Evolutionary conservation across 1,284 basidiomycete genomes (phyloP).

Genomic region (Cutaneotrichosporon curvatum): DNA sequence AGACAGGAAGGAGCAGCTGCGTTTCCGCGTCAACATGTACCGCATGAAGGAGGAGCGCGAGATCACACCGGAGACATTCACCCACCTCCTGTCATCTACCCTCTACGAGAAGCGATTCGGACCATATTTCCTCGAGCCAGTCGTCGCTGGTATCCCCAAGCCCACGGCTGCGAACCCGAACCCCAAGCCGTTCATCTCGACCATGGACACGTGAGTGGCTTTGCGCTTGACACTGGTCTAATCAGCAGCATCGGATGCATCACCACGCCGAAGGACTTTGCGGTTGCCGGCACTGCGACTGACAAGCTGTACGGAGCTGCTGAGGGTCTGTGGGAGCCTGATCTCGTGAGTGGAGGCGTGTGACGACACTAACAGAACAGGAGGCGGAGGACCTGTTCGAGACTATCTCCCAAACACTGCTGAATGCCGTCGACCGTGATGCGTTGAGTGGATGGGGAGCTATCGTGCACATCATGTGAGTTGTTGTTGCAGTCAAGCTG

Average conservation of each 20-base stretch:
- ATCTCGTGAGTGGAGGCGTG: conserved; percentile 51
- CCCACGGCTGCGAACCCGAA: conserved; percentile 55
- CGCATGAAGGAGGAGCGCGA: conserved; percentile 98
- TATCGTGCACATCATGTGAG: conserved; percentile 91
- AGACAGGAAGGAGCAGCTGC: conserved; percentile 71
- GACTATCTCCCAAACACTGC: conserved; percentile 91
- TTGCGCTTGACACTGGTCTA: background rate
- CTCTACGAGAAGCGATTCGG: conserved; percentile 95
- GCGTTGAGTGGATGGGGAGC: conserved; percentile 97
- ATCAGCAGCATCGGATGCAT: conserved; percentile 66
- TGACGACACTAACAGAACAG: conserved; percentile 47
- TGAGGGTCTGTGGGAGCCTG: conserved; percentile 97
- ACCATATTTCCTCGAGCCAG: conserved; percentile 95
- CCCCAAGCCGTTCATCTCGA: conserved; percentile 89
- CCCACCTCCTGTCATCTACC: conserved; percentile 92
- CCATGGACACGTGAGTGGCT: conserved; percentile 64
- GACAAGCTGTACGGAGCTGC: conserved; percentile 95
- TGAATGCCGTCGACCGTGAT: conserved; percentile 94
- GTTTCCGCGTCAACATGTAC: conserved; percentile 98
- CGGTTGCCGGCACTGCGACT: conserved; percentile 89
- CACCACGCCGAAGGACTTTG: conserved; percentile 66
- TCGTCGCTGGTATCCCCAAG: conserved; percentile 81
- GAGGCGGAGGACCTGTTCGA: conserved; percentile 91
- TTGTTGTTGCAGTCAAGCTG: conserved; percentile 2
- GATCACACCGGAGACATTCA: conserved; percentile 93